Evolutionary conservation across 192 early-diverging fungal genomes (phyloP).

Genomic region (Podila clonocystis): DNA sequence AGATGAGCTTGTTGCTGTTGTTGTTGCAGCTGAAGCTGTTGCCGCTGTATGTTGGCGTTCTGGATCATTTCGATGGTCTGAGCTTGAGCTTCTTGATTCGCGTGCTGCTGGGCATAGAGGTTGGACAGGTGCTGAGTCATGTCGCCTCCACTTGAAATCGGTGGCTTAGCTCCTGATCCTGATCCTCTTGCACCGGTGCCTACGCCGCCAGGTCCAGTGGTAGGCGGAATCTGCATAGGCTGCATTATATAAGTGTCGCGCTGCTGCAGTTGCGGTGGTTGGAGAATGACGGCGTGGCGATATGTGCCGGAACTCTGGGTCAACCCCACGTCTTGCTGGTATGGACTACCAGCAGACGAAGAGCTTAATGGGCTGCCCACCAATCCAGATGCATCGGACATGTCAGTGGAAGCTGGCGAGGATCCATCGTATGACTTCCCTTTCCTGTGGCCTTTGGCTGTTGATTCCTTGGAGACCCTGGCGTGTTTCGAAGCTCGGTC

Average conservation of each 20-base stretch:
- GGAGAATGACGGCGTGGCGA: conserved; percentile 25
- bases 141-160: background rate
- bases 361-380: background rate
- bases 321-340: conserved; percentile 1
- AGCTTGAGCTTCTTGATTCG: conserved; percentile 11
- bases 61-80: conserved; percentile 36
- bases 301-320: conserved; percentile 8
- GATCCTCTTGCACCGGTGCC: background rate
- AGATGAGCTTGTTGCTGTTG: conserved; percentile 21
- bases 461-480: conserved; percentile 1
- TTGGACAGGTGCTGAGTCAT: conserved; percentile 17
- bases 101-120: conserved; percentile 22
- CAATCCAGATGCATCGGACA: too few species aligned
- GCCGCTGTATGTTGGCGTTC: conserved; percentile 39
- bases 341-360: background rate
- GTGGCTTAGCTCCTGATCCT: background rate
- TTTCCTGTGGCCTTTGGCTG: background rate
- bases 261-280: conserved; percentile 23
- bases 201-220: background rate
- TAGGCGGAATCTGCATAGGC: conserved; percentile 39
- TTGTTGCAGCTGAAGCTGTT: conserved; percentile 31
- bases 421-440: background rate
- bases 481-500: conserved; percentile 25
- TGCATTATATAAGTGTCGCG: conserved; percentile 38
- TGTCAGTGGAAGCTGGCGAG: too few species aligned